These are phyloP conservation scores for Blastobotrys robertii DNA, from an alignment of 805 yeast species.

Conservation along the genomic window DNA sequence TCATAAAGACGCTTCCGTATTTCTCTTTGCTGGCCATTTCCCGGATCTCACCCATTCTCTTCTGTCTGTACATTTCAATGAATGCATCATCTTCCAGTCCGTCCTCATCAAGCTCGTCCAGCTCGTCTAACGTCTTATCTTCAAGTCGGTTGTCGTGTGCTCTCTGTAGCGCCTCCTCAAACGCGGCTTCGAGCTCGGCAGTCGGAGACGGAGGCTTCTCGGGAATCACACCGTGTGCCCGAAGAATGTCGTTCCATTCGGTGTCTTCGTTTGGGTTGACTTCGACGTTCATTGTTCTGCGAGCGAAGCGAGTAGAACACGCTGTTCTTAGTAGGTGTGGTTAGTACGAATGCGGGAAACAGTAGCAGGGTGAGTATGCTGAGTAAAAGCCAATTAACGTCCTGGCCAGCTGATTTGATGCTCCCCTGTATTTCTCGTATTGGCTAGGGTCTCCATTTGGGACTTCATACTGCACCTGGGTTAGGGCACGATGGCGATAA, in stretches of 20 bases:
- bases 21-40: slow-evolving; percentile 44
- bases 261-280: slow-evolving; percentile 96
- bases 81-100: slow-evolving; percentile 80
- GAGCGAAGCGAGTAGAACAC: neutral
- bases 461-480: too few species aligned
- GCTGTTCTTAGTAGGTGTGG: too few species aligned
- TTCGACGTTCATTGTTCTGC: slow-evolving; percentile 43
- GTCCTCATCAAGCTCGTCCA: slow-evolving; percentile 82
- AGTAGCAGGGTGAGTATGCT: too few species aligned
- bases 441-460: too few species aligned
- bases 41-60: slow-evolving; percentile 66
- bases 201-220: slow-evolving; percentile 85
- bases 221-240: slow-evolving; percentile 87
- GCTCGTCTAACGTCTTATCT: slow-evolving; percentile 63
- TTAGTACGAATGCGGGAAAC: too few species aligned
- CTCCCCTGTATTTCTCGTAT: too few species aligned
- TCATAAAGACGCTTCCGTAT: slow-evolving; percentile 69
- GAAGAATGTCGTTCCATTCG: slow-evolving; percentile 94
- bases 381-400: too few species aligned
- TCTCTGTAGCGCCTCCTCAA: slow-evolving; percentile 67
- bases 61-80: slow-evolving; percentile 62
- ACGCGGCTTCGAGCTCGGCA: slow-evolving; percentile 74
- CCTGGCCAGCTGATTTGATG: too few species aligned
- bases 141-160: slow-evolving; percentile 83
- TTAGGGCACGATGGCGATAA: too few species aligned